Conservation (phyloP, 2,329 filamentous ascomycete species). For the Magnaporthales sp. region DNA sequence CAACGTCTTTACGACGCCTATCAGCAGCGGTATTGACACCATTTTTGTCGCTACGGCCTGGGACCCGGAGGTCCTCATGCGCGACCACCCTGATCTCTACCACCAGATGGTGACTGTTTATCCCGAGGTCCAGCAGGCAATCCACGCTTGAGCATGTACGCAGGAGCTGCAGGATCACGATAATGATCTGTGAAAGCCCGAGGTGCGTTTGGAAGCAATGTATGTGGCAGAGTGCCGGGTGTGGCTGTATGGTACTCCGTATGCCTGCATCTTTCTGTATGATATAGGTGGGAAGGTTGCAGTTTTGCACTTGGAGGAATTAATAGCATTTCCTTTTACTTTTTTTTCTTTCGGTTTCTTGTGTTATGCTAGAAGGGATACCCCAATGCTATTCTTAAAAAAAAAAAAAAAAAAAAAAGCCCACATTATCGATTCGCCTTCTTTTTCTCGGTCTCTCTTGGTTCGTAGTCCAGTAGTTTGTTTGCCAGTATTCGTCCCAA, state of each 20-base stretch:
- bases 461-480: too few species aligned
- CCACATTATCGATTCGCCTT: not conserved
- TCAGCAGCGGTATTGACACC: slow-evolving; percentile 83
- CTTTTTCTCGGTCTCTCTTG: not conserved
- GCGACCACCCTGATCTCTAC: slow-evolving; percentile 76
- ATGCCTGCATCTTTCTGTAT: too few species aligned
- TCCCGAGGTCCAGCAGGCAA: slow-evolving; percentile 71
- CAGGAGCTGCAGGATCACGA: not conserved
- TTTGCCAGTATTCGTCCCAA: not conserved
- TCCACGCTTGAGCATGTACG: slow-evolving; percentile 46
- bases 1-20: slow-evolving; percentile 77
- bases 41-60: slow-evolving; percentile 75
- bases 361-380: not conserved
- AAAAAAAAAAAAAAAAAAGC: too few species aligned
- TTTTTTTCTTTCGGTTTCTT: not conserved
- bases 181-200: not conserved
- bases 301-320: not conserved
- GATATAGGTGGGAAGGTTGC: not conserved
- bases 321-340: not conserved
- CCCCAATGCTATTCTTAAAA: not conserved
- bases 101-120: slow-evolving; percentile 72
- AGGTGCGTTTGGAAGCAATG: not conserved
- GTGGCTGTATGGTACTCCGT: not conserved
- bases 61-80: slow-evolving; percentile 65
- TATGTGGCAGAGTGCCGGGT: not conserved